Percentiles rank a stretch among this genome's conserved stretches.
Conservation (phyloP, 345 rosid genomes). For the Streptanthus diversifolius region DNA sequence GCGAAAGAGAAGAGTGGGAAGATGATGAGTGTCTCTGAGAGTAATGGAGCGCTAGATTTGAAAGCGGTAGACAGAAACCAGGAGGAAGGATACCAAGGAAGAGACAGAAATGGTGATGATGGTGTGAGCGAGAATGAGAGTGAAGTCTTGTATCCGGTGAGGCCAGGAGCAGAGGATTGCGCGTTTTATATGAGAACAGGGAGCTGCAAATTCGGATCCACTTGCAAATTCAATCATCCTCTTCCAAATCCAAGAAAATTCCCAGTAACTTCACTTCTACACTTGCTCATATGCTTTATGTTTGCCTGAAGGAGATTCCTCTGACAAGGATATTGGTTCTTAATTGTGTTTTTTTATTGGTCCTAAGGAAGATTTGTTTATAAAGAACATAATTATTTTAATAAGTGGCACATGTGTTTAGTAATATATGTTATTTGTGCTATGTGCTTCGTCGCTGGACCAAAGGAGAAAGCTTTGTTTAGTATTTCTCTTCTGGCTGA, state of each 20-base stretch:
- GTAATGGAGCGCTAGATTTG: constrained; percentile 2
- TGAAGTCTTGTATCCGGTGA: constrained; percentile 48
- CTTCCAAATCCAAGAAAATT: constrained; percentile 35
- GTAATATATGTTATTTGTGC: neutral
- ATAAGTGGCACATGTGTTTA: constrained; percentile 19
- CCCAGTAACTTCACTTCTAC: constrained; percentile 44
- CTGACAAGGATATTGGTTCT: neutral
- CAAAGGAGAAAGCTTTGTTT: constrained; percentile 2
- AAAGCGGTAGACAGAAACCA: neutral
- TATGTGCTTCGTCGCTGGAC: neutral
- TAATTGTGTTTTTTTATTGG: neutral
- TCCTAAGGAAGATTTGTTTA: neutral
- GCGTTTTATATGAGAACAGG: constrained; percentile 77
- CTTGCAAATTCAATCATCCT: constrained; percentile 93
- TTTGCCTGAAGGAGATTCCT: neutral
- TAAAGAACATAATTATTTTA: neutral
- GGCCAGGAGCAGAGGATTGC: constrained; percentile 86
- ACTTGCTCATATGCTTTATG: neutral
- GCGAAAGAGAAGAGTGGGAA: neutral
- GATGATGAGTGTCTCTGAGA: neutral
- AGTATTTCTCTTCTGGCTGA: neutral
- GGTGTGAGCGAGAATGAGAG: constrained; percentile 18
- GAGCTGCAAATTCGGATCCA: constrained; percentile 72
- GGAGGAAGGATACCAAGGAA: neutral
- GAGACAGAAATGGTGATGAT: neutral